A percentile compares a stretch with the other conserved stretches of the same genome.
Evolutionary conservation across 164 flowering plant species (phyloP).

Genomic region (Aristolochia contorta): DNA sequence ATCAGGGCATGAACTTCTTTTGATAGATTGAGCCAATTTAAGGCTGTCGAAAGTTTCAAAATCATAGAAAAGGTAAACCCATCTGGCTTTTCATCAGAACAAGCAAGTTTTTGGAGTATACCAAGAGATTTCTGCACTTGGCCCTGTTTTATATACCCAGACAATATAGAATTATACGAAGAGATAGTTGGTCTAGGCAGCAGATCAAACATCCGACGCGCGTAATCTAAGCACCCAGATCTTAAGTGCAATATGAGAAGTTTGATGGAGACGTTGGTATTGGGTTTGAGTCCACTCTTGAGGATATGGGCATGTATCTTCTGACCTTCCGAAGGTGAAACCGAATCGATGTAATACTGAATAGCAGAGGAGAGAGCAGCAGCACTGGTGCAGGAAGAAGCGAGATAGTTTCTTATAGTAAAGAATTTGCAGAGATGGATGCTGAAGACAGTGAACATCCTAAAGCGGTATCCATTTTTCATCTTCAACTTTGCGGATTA

Average conservation of each 20-base stretch:
- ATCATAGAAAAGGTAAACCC: constrained; percentile 72
- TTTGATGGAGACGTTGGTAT: constrained; percentile 59
- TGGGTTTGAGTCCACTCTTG: constrained; percentile 57
- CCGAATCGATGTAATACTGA: constrained; percentile 61
- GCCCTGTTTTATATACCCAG: constrained; percentile 55
- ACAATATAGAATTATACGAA: constrained; percentile 72
- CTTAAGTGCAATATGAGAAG: constrained; percentile 56
- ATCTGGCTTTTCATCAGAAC: constrained; percentile 49
- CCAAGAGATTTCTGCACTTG: constrained; percentile 26
- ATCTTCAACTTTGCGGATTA: too few species aligned
- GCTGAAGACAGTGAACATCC: too few species aligned
- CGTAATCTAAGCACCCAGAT: constrained; percentile 35
- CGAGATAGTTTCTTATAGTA: not conserved
- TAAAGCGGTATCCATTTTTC: too few species aligned
- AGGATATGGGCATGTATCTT: constrained; percentile 61
- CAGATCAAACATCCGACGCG: constrained; percentile 64
- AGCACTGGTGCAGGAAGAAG: constrained; percentile 14
- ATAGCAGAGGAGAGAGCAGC: constrained; percentile 37
- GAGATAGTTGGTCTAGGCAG: constrained; percentile 51
- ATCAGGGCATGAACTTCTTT: constrained; percentile 63
- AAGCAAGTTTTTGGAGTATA: constrained; percentile 31
- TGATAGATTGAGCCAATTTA: constrained; percentile 18
- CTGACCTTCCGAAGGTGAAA: constrained; percentile 48
- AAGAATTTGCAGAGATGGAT: too few species aligned
- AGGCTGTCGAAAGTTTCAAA: constrained; percentile 49